phyloP scores from a whole-genome alignment of 495 filamentous ascomycete species.

The Sporormia fimetaria region DNA sequence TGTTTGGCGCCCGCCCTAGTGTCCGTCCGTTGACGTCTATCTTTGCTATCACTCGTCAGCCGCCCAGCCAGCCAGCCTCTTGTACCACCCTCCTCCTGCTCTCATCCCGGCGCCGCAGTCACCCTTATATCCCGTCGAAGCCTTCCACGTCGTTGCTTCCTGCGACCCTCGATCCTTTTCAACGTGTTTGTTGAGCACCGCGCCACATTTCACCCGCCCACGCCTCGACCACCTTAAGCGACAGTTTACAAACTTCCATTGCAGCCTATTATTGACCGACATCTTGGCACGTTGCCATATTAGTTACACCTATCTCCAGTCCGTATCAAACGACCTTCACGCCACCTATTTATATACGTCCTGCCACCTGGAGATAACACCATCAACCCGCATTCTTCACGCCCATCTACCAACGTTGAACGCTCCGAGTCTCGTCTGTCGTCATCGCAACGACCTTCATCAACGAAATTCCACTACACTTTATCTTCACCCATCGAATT shows the following conservation, averaged over 20 bases:
- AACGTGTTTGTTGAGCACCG: background rate
- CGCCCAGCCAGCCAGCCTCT: conserved; percentile 4
- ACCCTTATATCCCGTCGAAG: background rate
- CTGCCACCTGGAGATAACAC: background rate
- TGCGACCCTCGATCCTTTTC: background rate
- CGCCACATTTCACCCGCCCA: conserved; percentile 3
- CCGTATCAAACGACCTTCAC: conserved; percentile 11
- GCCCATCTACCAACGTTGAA: too few relatives aligned
- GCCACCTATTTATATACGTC: conserved; percentile 15
- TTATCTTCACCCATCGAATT: conserved; percentile 7
- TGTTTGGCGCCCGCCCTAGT: too few relatives aligned
- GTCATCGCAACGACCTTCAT: background rate
- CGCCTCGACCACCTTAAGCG: background rate
- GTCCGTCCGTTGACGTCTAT: background rate
- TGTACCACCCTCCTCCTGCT: background rate
- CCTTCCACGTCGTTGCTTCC: conserved; percentile 1
- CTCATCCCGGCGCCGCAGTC: conserved; percentile 1
- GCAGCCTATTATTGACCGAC: conserved; percentile 4
- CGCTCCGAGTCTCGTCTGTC: background rate
- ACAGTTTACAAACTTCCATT: background rate
- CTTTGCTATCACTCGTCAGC: conserved; percentile 10
- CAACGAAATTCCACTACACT: conserved; percentile 4
- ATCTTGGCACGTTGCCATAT: conserved; percentile 7
- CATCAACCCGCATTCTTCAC: background rate
- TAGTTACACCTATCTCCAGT: conserved; percentile 7